Evolutionary conservation across 1,139 yeast genomes (phyloP), one percentile per base, ranked within the genome.

Genomic region (Kazachstania sp.): DNA sequence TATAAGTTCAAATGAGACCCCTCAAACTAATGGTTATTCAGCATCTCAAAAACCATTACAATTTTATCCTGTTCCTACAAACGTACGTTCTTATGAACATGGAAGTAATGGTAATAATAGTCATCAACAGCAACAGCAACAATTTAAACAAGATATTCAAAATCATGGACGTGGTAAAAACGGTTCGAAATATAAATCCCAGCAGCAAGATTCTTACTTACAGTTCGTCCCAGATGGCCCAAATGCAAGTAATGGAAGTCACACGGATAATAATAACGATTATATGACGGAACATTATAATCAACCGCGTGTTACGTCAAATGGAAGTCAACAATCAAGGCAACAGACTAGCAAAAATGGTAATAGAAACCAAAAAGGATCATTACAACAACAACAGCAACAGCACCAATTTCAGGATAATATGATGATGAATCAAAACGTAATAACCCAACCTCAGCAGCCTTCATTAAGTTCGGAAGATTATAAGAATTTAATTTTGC

Each of bases 21-120:
- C 61, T 4, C 43, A 54, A 37, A 44, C 55, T 3, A 50, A 47
- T 39, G 54, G 57, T 11, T 59, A 59, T 41, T 52, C 61, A 3
- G 58, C 66, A 12, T 61, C 66, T 11, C 67, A 63, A 46, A 63
- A 61, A 44, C 67, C 67, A 1, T 44, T 63, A 41, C 66, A 62
- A 47, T 63, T 63, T 44, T 63, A 50, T 48, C 62, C 67, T 2
- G 56, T 59, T 20, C 60, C 67, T 45, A 50, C 65, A 16, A 48
- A 51, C 39, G 32, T 49, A 23, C 42, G 34, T 19, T n/a, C 29
- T 6, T 26, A 16, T 12, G 31, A 29, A 11, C 34, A 16, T 12
- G 31, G 19, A 15, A 28, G 23, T 29, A 45, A 40, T 11, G 6
- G 36, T 26, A 44, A 19, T 26, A 38, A 15, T 16, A n/a, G n/a